Evolutionary conservation across 2,329 filamentous ascomycete species (phyloP), one percentile per base, ranked within the genome.

Genomic region (Rutstroemia sydowiana): DNA sequence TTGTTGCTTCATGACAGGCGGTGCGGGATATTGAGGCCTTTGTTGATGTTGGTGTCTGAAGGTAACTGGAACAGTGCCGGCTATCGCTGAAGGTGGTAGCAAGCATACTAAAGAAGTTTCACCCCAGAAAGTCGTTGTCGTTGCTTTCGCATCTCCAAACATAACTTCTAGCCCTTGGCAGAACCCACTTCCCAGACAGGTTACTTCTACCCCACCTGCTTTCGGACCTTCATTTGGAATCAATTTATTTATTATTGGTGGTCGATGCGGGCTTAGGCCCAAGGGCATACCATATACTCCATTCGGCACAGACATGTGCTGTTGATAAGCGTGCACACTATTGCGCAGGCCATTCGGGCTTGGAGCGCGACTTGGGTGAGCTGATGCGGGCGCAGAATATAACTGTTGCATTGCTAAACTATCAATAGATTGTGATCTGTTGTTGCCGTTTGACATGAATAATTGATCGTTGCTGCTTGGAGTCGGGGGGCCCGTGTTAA

Each of bases 151-250:
- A 55, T 85, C 81, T 18, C 91, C 91, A 66, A 96, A 96, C 69
- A 90, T 86, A 50, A 95, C 87, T 56, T 91, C 87, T 56, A 95
- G 76, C 1, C 82, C 82, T 68, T 86, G 84, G 57, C 82, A 84
- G 66, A 95, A 95, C 13, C 84, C 82, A 57, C 83, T 87, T 16
- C 91, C 90, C 8, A 95, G 74, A 51, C 93, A 79, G 0, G 88
- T 92, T 3, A 95, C 88, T 66, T 96, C 90, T 48, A 88, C 90
- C 39, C 90, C 90, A 54, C 90, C 90, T 32, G 81, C 81, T 53
- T 84, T 87, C 6, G 90, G 87, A 0, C 90, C 90, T 67, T 95
- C 87, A 28, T 78, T 78, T 0, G 91, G 90, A 32, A 93, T 88
- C 55, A 95, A 77, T 66, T 91, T 92, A 65, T 88, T 84, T 20